A percentile compares a stretch with the other conserved stretches of the same genome.
Conservation (phyloP, 371 early-diverging fungal species). For the Fennellomyces sp. region DNA sequence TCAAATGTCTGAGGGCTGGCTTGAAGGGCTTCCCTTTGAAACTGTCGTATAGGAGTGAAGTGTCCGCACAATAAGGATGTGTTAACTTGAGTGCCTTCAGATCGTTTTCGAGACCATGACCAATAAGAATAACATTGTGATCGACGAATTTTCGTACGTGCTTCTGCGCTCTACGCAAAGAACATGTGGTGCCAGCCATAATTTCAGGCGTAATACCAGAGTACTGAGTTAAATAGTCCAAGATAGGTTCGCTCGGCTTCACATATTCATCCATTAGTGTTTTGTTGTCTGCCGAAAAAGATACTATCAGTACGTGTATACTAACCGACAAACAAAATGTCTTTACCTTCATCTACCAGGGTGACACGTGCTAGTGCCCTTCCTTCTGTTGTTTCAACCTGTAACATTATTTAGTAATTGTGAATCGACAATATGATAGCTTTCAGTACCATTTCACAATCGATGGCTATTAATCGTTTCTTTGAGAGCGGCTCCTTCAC, state of each 20-base stretch:
- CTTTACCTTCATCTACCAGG: conserved; percentile 56
- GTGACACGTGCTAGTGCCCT: conserved; percentile 75
- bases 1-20: conserved; percentile 59
- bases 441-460: conserved; percentile 81
- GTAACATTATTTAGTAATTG: background rate
- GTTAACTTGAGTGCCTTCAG: conserved; percentile 48
- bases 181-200: conserved; percentile 54
- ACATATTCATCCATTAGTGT: conserved; percentile 75
- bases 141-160: conserved; percentile 55
- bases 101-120: conserved; percentile 49
- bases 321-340: background rate
- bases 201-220: conserved; percentile 73
- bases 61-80: conserved; percentile 76
- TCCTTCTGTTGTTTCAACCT: conserved; percentile 70
- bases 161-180: conserved; percentile 63
- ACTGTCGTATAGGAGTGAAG: conserved; percentile 67
- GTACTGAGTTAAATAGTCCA: conserved; percentile 71
- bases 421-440: background rate
- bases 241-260: conserved; percentile 64
- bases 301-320: background rate
- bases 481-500: conserved; percentile 19
- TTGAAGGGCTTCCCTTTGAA: conserved; percentile 60
- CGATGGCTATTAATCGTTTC: conserved; percentile 63
- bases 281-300: conserved; percentile 32
- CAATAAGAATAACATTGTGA: conserved; percentile 60